phyloP scores from a whole-genome alignment of 345 rosid genomes.

The Cardamine occulta region DNA sequence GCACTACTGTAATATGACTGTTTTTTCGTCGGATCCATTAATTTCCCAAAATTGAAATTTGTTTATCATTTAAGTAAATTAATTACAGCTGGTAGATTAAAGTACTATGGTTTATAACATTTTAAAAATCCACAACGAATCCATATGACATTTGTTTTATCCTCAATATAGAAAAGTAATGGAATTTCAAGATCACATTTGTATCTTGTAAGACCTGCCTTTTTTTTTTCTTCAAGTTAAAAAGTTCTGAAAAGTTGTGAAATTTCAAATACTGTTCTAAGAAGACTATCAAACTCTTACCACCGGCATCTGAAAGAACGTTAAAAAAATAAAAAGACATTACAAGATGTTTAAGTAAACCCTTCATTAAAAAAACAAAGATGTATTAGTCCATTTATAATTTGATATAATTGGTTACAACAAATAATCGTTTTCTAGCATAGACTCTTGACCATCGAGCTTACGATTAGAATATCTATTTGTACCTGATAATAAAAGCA shows the following conservation, averaged over 20 bases:
- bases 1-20: background rate
- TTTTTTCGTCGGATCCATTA: slow-evolving; percentile 1
- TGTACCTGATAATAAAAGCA: no score
- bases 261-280: no score
- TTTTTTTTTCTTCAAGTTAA: no score
- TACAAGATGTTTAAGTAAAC: background rate
- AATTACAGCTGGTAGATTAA: slow-evolving; percentile 1
- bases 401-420: background rate
- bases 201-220: background rate
- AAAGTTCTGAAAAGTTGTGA: no score
- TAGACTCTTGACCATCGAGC: background rate
- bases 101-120: background rate
- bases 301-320: no score
- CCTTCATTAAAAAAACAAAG: no score
- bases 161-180: slow-evolving; percentile 18
- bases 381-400: background rate
- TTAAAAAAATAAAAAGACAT: background rate
- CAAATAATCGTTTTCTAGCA: background rate
- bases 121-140: background rate
- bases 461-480: no score
- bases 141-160: background rate
- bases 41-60: background rate
- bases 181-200: background rate
- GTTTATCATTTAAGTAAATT: slow-evolving; percentile 9
- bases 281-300: no score